phyloP scores from a whole-genome alignment of 2,329 filamentous ascomycete species.

The Didymosphaeria variabile region DNA sequence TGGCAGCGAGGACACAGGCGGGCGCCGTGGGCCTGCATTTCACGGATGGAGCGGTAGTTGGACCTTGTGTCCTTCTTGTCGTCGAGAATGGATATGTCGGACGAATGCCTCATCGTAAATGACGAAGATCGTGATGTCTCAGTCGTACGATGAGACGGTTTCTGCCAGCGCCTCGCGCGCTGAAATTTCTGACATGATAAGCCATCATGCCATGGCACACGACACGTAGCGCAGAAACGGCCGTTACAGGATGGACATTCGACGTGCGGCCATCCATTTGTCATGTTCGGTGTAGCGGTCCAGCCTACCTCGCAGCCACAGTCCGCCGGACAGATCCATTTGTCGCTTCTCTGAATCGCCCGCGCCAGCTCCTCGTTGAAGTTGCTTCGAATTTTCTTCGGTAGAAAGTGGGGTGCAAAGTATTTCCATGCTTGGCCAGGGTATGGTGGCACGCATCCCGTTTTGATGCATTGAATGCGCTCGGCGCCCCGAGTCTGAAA shows the following conservation, averaged over 20 bases:
- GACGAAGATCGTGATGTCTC: neutral
- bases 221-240: conserved; percentile 1
- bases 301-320: neutral
- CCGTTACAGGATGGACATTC: conserved; percentile 6
- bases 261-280: conserved; percentile 2
- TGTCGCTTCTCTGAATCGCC: neutral
- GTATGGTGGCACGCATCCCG: neutral
- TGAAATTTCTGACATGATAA: conserved; percentile 4
- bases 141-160: neutral
- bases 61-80: neutral
- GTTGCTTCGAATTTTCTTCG: neutral
- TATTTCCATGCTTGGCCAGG: neutral
- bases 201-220: neutral
- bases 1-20: conserved; percentile 7
- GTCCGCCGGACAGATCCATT: conserved; percentile 4
- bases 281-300: neutral
- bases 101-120: neutral
- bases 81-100: neutral
- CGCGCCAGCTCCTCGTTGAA: conserved; percentile 1
- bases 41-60: neutral
- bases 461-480: conserved; percentile 3
- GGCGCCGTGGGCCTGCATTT: conserved; percentile 2
- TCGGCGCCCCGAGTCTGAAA: neutral
- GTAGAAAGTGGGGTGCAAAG: neutral
- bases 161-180: conserved; percentile 5